phyloP scores from a whole-genome alignment of 352 stramenopile species.

The Phytopythium cucurbitacearum region DNA sequence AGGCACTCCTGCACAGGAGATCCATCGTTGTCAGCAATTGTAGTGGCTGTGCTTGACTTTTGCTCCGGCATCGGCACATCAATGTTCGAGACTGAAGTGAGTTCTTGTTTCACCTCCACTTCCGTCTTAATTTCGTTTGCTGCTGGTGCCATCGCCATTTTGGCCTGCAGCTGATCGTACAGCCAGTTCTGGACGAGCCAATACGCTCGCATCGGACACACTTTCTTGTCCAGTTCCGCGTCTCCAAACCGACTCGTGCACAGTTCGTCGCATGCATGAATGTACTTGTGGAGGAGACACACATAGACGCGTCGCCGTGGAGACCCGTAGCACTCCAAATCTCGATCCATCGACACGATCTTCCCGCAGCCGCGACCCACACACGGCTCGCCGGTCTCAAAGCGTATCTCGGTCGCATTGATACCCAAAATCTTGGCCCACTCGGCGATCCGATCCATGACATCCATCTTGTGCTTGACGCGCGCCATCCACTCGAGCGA shows the following conservation, averaged over 20 bases:
- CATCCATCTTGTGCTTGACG: conserved; percentile 85
- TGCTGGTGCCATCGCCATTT: conserved; percentile 1
- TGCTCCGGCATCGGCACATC: background rate
- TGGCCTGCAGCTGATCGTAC: conserved; percentile 55
- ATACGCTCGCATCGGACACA: conserved; percentile 68
- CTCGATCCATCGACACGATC: conserved; percentile 80
- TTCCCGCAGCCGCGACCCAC: conserved; percentile 58
- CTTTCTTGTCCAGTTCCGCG: conserved; percentile 53
- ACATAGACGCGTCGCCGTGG: conserved; percentile 67
- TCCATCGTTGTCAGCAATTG: background rate
- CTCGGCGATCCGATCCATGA: conserved; percentile 73
- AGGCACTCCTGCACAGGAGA: conserved; percentile 11
- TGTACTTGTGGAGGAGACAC: conserved; percentile 75
- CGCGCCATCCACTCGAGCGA: conserved; percentile 80
- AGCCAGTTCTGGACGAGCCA: conserved; percentile 81
- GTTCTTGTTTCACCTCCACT: conserved; percentile 7
- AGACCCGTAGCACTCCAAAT: conserved; percentile 71
- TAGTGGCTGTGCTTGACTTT: background rate
- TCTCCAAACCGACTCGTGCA: conserved; percentile 64
- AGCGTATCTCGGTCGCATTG: conserved; percentile 60
- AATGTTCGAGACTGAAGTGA: background rate
- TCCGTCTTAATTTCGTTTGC: conserved; percentile 7
- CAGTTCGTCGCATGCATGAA: conserved; percentile 71
- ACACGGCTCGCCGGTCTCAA: conserved; percentile 67
- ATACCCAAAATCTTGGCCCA: conserved; percentile 65